Base-by-base conservation (phyloP, 108 stramenopile genomes). In the Skeletonema potamos region DNA sequence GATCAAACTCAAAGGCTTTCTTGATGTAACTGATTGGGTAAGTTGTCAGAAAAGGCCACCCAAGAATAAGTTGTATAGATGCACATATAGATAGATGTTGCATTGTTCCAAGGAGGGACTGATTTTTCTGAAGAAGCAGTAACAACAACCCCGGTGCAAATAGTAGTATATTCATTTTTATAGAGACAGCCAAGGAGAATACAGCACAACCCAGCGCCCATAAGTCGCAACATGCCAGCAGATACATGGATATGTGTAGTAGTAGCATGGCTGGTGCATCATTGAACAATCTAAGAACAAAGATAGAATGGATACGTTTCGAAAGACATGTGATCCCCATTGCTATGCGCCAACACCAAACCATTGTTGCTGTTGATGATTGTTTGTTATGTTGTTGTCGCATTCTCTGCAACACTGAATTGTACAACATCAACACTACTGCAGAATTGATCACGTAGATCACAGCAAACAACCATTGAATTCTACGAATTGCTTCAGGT, bases 81-180 rank as follows among this genome's bases (percentile, higher is more conserved):
- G 84, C 96, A 77, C 96, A 97, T 27, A 90, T 70, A 29, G 71
- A 57, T 20, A 91, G 59, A 44, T 80, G 81, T 12, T 74, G 22
- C 1, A 74, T 43, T 8, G 82, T 75, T 20, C 78, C 85, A 13
- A 65, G 66, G 11, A 89, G 18, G 34, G 82, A 73, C 55, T 37
- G 28, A 44, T 77, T 88, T 24, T 74, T 87, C 64, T 90, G 94
- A 12, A 98, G 79, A 30, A 97, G 66, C 29, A 98, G 76, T 9
- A 94, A 74, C 20, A 98, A 74, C 27, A 99, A 48, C 4, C 96
- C 99, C 2, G 99, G 99, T 27, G 97, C 96, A 59, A 95, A 98
- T 6, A 99, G 89, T 41, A 99, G 76, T 5, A 97, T 79, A 81
- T 98, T 98, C 98, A 99, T 99, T 72, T 99, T 99, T 29, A 99